Percentiles rank a stretch among this genome's conserved stretches.
Conservation (phyloP, 441 rosid genomes). For the Corymbia citriodora region DNA sequence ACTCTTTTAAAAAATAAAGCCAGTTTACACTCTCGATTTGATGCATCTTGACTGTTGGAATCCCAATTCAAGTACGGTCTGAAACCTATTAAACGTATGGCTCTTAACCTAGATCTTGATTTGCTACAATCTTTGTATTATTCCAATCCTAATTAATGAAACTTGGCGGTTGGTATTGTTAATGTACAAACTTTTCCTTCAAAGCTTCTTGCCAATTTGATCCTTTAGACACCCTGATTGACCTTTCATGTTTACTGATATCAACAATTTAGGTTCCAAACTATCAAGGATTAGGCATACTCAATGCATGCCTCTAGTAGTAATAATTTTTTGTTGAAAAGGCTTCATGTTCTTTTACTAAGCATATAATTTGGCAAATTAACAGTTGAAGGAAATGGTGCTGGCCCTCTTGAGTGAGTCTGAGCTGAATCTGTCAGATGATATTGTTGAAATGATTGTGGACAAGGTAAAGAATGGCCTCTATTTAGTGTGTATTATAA, state of each 20-base stretch:
- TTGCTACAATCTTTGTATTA: not conserved
- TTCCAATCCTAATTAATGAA: not conserved
- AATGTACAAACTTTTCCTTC: not conserved
- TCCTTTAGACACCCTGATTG: not conserved
- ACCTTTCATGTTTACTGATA: not conserved
- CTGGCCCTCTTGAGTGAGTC: slow-evolving; percentile 17
- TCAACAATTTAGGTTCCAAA: not conserved
- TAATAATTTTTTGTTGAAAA: not conserved
- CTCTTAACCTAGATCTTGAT: not conserved
- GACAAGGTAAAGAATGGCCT: slow-evolving; percentile 5
- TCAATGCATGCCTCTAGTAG: not conserved
- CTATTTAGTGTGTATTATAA: not conserved
- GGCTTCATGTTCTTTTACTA: not conserved
- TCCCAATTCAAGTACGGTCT: not conserved
- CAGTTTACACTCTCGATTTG: not conserved
- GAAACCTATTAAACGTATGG: not conserved
- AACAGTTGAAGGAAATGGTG: slow-evolving; percentile 25
- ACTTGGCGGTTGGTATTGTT: not conserved
- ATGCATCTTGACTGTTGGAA: not conserved
- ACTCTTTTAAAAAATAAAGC: not conserved
- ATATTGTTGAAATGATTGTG: slow-evolving; percentile 14
- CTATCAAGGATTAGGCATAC: not conserved
- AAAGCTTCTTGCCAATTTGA: not conserved
- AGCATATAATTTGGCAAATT: not conserved
- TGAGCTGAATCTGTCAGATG: slow-evolving; percentile 13